These are phyloP conservation scores for Labyrinthula sp. DNA, from an alignment of 352 stramenopile species.

Conservation along the genomic window DNA sequence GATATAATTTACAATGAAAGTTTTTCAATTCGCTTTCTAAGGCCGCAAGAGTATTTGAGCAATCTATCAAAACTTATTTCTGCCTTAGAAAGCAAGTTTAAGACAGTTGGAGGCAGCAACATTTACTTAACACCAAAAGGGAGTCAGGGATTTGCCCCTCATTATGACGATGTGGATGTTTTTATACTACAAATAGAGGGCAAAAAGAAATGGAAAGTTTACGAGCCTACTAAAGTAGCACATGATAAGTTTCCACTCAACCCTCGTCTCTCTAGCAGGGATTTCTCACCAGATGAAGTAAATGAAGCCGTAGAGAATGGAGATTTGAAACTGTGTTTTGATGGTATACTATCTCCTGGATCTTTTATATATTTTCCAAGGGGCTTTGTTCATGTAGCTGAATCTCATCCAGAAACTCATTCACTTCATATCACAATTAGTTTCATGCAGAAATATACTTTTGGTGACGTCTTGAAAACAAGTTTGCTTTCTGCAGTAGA, in stretches of 20 bases:
- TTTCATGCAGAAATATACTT: conserved; percentile 55
- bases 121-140: conserved; percentile 69
- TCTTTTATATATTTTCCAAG: conserved; percentile 68
- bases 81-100: conserved; percentile 70
- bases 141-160: conserved; percentile 81
- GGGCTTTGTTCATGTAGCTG: conserved; percentile 61
- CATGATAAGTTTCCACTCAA: conserved; percentile 31
- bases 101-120: conserved; percentile 76
- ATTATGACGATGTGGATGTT: conserved; percentile 87
- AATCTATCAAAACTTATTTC: conserved; percentile 62
- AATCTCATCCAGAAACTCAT: conserved; percentile 18
- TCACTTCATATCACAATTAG: conserved; percentile 68
- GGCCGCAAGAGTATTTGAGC: conserved; percentile 70
- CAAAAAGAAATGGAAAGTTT: conserved; percentile 73
- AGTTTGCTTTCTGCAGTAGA: conserved; percentile 45
- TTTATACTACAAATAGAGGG: conserved; percentile 79
- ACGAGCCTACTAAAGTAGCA: conserved; percentile 41
- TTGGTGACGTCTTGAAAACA: conserved; percentile 48
- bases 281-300: conserved; percentile 51
- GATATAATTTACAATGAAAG: conserved; percentile 34
- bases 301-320: conserved; percentile 48
- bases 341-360: conserved; percentile 35
- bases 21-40: conserved; percentile 66
- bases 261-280: conserved; percentile 45
- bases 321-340: conserved; percentile 38